Base-by-base conservation (phyloP, 768 basidiomycete species). In the Scleroderma bovista region DNA sequence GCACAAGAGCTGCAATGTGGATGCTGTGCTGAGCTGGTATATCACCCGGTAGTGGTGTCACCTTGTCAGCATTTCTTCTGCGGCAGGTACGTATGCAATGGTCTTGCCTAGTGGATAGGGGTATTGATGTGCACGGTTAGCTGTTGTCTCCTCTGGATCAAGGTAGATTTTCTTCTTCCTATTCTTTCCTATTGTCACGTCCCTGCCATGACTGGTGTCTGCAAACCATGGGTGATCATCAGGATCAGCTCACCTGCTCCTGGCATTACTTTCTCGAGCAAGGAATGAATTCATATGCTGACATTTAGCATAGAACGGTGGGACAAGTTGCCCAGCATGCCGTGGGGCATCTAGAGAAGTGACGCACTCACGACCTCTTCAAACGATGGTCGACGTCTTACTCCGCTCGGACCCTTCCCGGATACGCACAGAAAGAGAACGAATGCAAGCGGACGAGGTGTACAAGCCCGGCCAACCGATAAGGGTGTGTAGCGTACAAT, bases 61-160 rank as follows among this genome's bases (percentile, higher is more conserved):
- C 90, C 90, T 26, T 93, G 90, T 64, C 87, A 91, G 58, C 90
- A 93, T 73, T 90, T 87, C 75, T 92, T 91, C 63, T 93, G 90
- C 60, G 90, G 90, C 66, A 90, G 89, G 88, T 89, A 67, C 51
- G 70, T 57, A 44, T 32, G 13, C 10, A 42, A 8, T 37, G 44
- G 37, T 45, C 46, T 3, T 44, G n/a, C 29, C 2, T 15, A 2
- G 9, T 9, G 42, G 33, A 43, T 24, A 48, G 32, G 41, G 32
- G 54, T 85, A 80, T 65, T 92, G 82, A 60, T 48, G 10, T 54
- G 7, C 9, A 20, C 17, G 29, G 17, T 45, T 44, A 92, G 89
- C 61, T 92, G 89, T 64, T 86, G 85, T 62, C 73, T 80, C 1
- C 77, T 91, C 46, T 93, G 90, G 90, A 81, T 92, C 65, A 78